Percentiles rank a stretch among this genome's conserved stretches.
Conservation (phyloP, 306 rosid genomes). For the Cucurbita moschata region DNA sequence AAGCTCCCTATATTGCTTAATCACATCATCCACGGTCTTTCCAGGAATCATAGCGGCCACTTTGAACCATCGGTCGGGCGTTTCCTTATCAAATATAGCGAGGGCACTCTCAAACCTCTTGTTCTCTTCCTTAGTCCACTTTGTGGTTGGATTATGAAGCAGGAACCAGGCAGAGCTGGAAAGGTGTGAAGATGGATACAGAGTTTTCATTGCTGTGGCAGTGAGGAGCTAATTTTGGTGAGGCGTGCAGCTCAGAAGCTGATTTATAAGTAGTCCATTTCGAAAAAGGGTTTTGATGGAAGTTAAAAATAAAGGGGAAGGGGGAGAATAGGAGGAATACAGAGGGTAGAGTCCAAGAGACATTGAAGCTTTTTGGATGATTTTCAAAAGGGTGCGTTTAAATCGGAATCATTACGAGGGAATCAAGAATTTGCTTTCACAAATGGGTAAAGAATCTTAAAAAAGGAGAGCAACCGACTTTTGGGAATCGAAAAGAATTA, state of each 20-base stretch:
- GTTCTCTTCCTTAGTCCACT: conserved; percentile 87
- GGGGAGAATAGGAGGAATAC: background rate
- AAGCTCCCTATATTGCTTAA: conserved; percentile 68
- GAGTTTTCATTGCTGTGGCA: conserved; percentile 45
- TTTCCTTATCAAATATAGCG: conserved; percentile 60
- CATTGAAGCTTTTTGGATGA: conserved; percentile 15
- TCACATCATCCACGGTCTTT: conserved; percentile 64
- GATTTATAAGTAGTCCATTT: conserved; percentile 8
- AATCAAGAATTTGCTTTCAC: conserved; percentile 49
- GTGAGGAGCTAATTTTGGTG: background rate
- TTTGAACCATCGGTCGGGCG: conserved; percentile 61
- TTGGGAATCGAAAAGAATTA: conserved; percentile 71
- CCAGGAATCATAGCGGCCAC: conserved; percentile 85
- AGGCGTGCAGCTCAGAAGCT: conserved; percentile 1
- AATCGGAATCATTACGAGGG: conserved; percentile 42
- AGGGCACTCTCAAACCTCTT: conserved; percentile 84
- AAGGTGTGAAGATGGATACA: conserved; percentile 28
- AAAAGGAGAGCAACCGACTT: conserved; percentile 25
- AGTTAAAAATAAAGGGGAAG: background rate
- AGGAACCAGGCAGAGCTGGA: conserved; percentile 32
- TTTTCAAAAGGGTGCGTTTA: conserved; percentile 25
- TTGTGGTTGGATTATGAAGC: conserved; percentile 30
- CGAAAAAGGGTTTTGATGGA: conserved; percentile 1
- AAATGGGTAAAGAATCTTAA: conserved; percentile 37
- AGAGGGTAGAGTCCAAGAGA: conserved; percentile 10